Percentiles rank a stretch among this genome's conserved stretches.
Conservation (phyloP, 1,139 yeast species). For the Diutina mesorugosa region DNA sequence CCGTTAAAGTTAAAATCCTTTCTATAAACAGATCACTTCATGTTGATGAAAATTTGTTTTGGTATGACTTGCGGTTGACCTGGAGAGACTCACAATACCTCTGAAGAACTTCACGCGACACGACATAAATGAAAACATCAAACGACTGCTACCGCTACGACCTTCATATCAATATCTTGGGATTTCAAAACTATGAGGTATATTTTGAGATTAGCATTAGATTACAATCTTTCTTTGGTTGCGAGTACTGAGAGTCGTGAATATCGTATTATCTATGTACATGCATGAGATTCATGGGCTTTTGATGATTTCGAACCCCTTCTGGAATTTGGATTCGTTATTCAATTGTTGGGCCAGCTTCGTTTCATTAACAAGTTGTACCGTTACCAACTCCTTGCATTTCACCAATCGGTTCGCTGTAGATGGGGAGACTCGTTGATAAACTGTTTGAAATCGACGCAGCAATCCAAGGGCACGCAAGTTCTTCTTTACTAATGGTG, state of each 20-base stretch:
- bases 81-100: no score
- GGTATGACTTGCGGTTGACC: no score
- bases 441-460: slow-evolving; percentile 62
- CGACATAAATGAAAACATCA: no score
- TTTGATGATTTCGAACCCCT: slow-evolving; percentile 35
- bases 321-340: slow-evolving; percentile 21
- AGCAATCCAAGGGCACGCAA: slow-evolving; percentile 64
- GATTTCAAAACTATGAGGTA: background rate
- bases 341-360: slow-evolving; percentile 40
- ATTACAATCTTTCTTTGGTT: background rate
- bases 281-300: background rate
- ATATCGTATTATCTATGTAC: background rate
- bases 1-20: no score
- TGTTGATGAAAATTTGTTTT: no score
- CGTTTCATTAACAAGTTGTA: slow-evolving; percentile 53
- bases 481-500: slow-evolving; percentile 52
- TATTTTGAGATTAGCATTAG: background rate
- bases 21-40: no score
- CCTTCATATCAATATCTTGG: background rate
- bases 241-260: background rate
- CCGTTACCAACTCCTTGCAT: slow-evolving; percentile 82
- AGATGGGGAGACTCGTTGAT: slow-evolving; percentile 61
- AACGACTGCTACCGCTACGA: no score
- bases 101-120: no score
- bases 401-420: slow-evolving; percentile 76